A percentile compares a stretch with the other conserved stretches of the same genome.
These are phyloP conservation scores for Cercis canadensis DNA, from an alignment of 306 rosid species.

Conservation along the genomic window DNA sequence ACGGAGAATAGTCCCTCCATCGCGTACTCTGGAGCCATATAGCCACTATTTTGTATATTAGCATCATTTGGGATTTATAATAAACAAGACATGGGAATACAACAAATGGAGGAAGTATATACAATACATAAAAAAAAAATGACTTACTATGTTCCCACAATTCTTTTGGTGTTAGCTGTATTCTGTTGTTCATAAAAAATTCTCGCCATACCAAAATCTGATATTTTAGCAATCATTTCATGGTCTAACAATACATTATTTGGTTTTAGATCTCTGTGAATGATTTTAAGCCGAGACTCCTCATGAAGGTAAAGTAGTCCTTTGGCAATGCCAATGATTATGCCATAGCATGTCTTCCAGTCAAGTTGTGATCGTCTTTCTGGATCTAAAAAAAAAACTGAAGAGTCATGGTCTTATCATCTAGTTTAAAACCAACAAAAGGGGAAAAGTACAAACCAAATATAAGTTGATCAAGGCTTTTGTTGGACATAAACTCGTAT, in stretches of 20 bases:
- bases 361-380: conserved; percentile 28
- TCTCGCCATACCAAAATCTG: conserved; percentile 44
- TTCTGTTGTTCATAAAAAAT: too few species aligned
- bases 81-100: too few species aligned
- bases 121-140: background rate
- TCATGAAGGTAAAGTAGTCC: conserved; percentile 47
- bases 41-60: background rate
- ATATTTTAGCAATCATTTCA: conserved; percentile 37
- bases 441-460: conserved; percentile 35
- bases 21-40: conserved; percentile 1
- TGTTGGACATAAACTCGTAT: conserved; percentile 50
- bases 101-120: background rate
- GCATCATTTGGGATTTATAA: too few species aligned
- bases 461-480: conserved; percentile 42
- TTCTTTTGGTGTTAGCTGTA: too few species aligned
- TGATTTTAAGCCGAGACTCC: conserved; percentile 32
- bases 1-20: background rate
- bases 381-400: conserved; percentile 1
- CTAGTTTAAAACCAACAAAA: background rate
- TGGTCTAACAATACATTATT: conserved; percentile 37
- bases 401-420: too few species aligned
- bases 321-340: conserved; percentile 35
- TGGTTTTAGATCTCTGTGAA: conserved; percentile 46
- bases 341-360: conserved; percentile 27
- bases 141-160: conserved; percentile 36